Evolutionary conservation across 805 yeast genomes (phyloP), one percentile per base, ranked within the genome.

Genomic region (Teunomyces barrocoloradensis): DNA sequence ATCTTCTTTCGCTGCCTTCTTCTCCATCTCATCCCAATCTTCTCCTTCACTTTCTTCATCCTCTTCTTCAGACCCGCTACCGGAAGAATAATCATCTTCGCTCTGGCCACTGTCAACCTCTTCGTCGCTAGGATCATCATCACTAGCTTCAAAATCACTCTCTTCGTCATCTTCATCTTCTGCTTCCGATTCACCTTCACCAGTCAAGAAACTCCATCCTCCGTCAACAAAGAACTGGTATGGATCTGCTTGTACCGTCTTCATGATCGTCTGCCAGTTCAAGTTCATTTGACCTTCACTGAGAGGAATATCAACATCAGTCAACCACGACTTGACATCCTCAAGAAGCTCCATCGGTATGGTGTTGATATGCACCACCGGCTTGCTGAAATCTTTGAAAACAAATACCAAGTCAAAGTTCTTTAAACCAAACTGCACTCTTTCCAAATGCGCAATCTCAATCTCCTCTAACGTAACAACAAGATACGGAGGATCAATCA

Each of bases 371-470:
- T 92, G 97, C 17, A 88, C 88, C 9, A 89, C 97, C 1, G 97
- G 89, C 59, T 79, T 82, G 52, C 77, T 74, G 66, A 90, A 91
- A 67, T 94, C 98, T 66, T 91, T 92, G 71, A 87, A 92, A 2
- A 94, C 91, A 67, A 94, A 90, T n/a, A 94, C 99, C 66, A 94
- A 69, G 74, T 94, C 99, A 58, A 94, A 94, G 70, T 94, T 94
- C 73, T 90, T 90, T 61, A 94, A 79, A 2, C 99, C 99, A 66
- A 94, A 94, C 68, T 90, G 96, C 35, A 94, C 96, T 75, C 99
- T 87, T 77, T 94, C 99, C 60, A 94, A 75, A 68, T 92, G 96
- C 10, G 96, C 96, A 48, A 94, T 76, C 72, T 94, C 99, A 49
- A 94, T 87, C 59, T 94, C 98, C 52, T 83, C 89, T 54, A 94